Conservation (phyloP, 768 basidiomycete species). For the Floccularia luteovirens region DNA sequence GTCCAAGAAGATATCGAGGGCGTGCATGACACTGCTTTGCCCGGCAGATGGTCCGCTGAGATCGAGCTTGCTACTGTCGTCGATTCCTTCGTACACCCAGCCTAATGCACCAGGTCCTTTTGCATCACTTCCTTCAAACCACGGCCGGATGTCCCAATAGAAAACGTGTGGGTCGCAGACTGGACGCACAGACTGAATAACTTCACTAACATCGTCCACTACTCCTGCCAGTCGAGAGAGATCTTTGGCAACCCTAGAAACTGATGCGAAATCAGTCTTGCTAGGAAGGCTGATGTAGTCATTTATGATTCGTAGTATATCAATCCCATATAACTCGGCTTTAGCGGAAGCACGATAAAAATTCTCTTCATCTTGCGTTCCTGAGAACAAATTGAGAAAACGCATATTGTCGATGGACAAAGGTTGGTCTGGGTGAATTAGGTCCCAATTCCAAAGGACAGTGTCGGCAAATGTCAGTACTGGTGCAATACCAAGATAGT, state of each 20-base stretch:
- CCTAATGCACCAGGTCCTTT: slow-evolving; percentile 39
- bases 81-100: slow-evolving; percentile 80
- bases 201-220: slow-evolving; percentile 66
- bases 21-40: slow-evolving; percentile 88
- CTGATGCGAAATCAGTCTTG: slow-evolving; percentile 49
- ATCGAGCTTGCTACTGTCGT: slow-evolving; percentile 47
- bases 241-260: slow-evolving; percentile 65
- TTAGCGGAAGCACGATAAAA: slow-evolving; percentile 84
- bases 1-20: slow-evolving; percentile 79
- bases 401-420: slow-evolving; percentile 69
- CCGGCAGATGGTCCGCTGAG: slow-evolving; percentile 90
- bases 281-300: slow-evolving; percentile 77
- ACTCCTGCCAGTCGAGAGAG: slow-evolving; percentile 59
- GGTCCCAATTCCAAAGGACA: slow-evolving; percentile 88
- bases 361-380: slow-evolving; percentile 72
- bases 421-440: slow-evolving; percentile 47
- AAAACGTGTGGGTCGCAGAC: slow-evolving; percentile 81
- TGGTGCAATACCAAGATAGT: slow-evolving; percentile 78
- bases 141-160: slow-evolving; percentile 86
- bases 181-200: slow-evolving; percentile 62
- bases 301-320: slow-evolving; percentile 82
- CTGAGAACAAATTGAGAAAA: slow-evolving; percentile 72
- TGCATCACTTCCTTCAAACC: slow-evolving; percentile 81
- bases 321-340: slow-evolving; percentile 81
- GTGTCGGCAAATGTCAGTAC: slow-evolving; percentile 94